Percentiles rank a stretch among this genome's conserved stretches.
Conservation (phyloP, 2,329 filamentous ascomycete species). For the Cryphonectria radicalis region DNA sequence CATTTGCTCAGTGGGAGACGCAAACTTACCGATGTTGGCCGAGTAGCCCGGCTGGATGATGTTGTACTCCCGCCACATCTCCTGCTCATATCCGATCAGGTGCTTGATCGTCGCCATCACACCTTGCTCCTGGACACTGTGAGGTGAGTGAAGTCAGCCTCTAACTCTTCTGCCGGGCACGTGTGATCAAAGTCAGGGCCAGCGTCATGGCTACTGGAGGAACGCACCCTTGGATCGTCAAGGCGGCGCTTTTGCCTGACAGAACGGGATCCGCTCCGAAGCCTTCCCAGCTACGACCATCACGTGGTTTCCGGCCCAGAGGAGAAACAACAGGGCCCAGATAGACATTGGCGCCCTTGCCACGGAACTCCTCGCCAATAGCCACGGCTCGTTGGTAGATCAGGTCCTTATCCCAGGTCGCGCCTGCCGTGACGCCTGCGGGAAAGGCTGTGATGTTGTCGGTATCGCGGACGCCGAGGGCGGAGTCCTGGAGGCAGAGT, state of each 20-base stretch:
- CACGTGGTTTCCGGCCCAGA: conserved; percentile 71
- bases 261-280: conserved; percentile 73
- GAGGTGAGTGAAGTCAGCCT: conserved; percentile 1
- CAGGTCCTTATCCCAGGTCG: conserved; percentile 74
- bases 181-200: neutral
- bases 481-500: conserved; percentile 73
- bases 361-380: conserved; percentile 71
- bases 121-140: conserved; percentile 73
- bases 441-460: conserved; percentile 80
- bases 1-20: conserved; percentile 50
- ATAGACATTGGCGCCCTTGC: conserved; percentile 73
- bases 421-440: conserved; percentile 75
- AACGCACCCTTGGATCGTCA: conserved; percentile 67
- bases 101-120: conserved; percentile 86
- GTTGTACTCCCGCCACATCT: conserved; percentile 64
- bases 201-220: too few relatives aligned
- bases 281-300: conserved; percentile 76
- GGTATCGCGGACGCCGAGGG: conserved; percentile 72
- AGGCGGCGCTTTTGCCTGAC: conserved; percentile 71
- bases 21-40: conserved; percentile 50
- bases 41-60: conserved; percentile 59
- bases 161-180: neutral
- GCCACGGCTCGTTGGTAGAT: conserved; percentile 71
- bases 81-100: conserved; percentile 74
- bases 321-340: conserved; percentile 74